Conservation (phyloP, 345 rosid species). For the Aethionema arabicum region DNA sequence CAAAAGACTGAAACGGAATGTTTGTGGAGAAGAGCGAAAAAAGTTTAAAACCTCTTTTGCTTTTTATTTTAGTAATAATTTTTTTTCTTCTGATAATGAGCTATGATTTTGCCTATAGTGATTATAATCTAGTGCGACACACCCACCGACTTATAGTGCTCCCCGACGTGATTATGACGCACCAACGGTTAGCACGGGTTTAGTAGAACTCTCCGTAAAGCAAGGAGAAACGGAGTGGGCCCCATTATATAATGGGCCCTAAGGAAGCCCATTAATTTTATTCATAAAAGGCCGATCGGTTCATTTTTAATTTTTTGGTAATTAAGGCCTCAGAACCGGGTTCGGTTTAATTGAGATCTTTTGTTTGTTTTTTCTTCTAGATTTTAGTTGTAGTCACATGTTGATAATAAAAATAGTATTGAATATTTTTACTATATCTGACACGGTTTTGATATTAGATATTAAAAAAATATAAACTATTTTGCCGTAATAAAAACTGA, state of each 20-base stretch:
- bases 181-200: conserved; percentile 14
- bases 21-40: conserved; percentile 36
- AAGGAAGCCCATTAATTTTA: neutral
- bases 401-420: no score
- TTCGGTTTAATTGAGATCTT: no score
- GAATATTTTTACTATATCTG: no score
- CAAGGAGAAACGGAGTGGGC: conserved; percentile 14
- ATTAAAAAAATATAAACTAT: no score
- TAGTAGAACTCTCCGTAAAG: conserved; percentile 5
- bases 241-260: neutral
- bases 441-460: no score
- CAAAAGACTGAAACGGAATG: conserved; percentile 36
- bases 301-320: neutral
- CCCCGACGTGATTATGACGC: conserved; percentile 23
- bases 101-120: neutral
- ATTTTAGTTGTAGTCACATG: no score
- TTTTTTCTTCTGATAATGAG: conserved; percentile 7
- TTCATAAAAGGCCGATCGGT: neutral
- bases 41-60: conserved; percentile 26
- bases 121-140: conserved; percentile 12
- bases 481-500: no score
- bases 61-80: conserved; percentile 34
- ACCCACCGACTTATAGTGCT: neutral
- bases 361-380: no score
- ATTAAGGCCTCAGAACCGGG: no score